Percentiles rank a stretch among this genome's conserved stretches.
phyloP scores from a whole-genome alignment of 2,329 filamentous ascomycete genomes.

The Pyrenochaeta sp. region DNA sequence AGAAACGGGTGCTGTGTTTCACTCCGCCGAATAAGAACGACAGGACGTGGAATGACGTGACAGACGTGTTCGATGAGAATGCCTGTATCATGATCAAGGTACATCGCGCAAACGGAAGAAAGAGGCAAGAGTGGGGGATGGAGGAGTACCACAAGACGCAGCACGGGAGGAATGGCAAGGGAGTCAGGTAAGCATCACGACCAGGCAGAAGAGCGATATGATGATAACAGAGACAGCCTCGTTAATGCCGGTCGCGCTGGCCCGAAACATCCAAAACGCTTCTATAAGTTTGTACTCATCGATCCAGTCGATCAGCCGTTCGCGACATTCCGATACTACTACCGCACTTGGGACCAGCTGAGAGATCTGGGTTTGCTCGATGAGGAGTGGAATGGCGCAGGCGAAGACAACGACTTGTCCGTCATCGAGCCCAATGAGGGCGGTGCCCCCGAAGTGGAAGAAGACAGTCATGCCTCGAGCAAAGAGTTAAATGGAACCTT shows the following conservation, averaged over 20 bases:
- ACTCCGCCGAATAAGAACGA: conserved; percentile 19
- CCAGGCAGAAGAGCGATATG: background rate
- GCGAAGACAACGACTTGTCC: conserved; percentile 30
- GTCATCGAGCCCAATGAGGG: conserved; percentile 37
- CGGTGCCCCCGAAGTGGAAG: background rate
- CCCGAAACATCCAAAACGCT: conserved; percentile 52
- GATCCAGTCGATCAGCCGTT: conserved; percentile 60
- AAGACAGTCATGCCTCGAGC: background rate
- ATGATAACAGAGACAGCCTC: conserved; percentile 41
- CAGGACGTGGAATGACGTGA: conserved; percentile 16
- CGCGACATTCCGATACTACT: conserved; percentile 55
- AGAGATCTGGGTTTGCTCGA: conserved; percentile 32
- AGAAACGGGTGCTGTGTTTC: conserved; percentile 56
- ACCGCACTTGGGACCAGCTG: conserved; percentile 43
- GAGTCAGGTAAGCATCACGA: conserved; percentile 40
- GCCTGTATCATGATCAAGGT: conserved; percentile 54
- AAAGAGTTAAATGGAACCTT: background rate
- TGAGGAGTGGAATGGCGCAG: conserved; percentile 14
- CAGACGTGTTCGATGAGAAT: conserved; percentile 30
- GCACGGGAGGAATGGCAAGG: conserved; percentile 25
- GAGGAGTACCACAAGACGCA: conserved; percentile 33
- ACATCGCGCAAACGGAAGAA: conserved; percentile 52
- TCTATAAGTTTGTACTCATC: conserved; percentile 60
- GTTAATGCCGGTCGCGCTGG: conserved; percentile 49
- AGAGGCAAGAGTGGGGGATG: conserved; percentile 44